A percentile compares a stretch with the other conserved stretches of the same genome.
Evolutionary conservation across 495 filamentous ascomycete species (phyloP).

Genomic region (Aspergillus diversus): DNA sequence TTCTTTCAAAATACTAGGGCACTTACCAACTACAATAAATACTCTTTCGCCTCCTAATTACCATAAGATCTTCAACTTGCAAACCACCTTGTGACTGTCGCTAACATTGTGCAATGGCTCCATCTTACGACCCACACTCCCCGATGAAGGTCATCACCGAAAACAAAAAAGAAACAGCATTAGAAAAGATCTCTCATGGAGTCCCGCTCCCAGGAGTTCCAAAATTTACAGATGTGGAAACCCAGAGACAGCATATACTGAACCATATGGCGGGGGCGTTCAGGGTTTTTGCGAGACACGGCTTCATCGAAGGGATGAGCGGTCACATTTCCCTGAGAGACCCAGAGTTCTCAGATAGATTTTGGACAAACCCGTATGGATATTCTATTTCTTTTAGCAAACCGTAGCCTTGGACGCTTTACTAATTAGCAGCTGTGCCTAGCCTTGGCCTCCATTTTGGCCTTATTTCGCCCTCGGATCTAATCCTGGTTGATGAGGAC

Average conservation of each 20-base stretch:
- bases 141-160: background rate
- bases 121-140: conserved; percentile 5
- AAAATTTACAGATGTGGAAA: conserved; percentile 43
- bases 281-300: conserved; percentile 33
- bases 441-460: conserved; percentile 35
- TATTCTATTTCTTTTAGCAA: background rate
- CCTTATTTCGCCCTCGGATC: conserved; percentile 33
- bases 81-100: too few relatives aligned
- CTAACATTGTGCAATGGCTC: conserved; percentile 1
- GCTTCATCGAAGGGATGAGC: conserved; percentile 36
- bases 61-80: too few relatives aligned
- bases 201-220: conserved; percentile 21
- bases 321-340: conserved; percentile 41
- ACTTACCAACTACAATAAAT: background rate
- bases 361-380: conserved; percentile 32
- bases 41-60: background rate
- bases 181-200: conserved; percentile 25
- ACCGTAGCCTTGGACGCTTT: background rate
- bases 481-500: conserved; percentile 31
- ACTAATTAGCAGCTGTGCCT: background rate
- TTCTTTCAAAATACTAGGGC: too few relatives aligned
- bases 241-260: conserved; percentile 52
- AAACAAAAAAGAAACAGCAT: conserved; percentile 12
- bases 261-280: conserved; percentile 52
- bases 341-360: conserved; percentile 28